Conservation (phyloP, 129 eudicot genomes). For the Arctium minus region DNA sequence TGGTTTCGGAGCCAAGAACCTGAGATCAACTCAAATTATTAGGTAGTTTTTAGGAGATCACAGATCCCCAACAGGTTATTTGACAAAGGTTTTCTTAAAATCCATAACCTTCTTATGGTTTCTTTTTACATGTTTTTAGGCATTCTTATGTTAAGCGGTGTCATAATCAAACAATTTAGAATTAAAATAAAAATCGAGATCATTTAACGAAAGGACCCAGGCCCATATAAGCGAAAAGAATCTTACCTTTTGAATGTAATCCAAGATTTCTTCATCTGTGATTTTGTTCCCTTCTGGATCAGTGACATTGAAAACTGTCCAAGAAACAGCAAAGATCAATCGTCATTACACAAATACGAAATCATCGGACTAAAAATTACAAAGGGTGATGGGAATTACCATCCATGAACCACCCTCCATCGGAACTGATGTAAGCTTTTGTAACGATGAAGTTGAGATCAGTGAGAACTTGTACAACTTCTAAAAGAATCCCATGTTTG, state of each 20-base stretch:
- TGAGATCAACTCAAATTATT: slow-evolving; percentile 15
- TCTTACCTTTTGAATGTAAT: slow-evolving; percentile 83
- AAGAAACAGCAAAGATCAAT: not conserved
- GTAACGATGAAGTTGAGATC: slow-evolving; percentile 83
- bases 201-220: no score
- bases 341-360: not conserved
- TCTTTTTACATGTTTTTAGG: not conserved
- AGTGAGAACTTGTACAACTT: slow-evolving; percentile 91
- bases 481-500: slow-evolving; percentile 89
- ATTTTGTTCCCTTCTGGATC: slow-evolving; percentile 95
- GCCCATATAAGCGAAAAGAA: not conserved
- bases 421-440: slow-evolving; percentile 91
- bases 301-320: slow-evolving; percentile 86
- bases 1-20: slow-evolving; percentile 90
- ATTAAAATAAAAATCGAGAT: not conserved
- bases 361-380: not conserved
- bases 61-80: no score
- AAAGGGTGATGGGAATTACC: slow-evolving; percentile 38
- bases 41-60: no score
- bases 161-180: not conserved
- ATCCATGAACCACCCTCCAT: slow-evolving; percentile 99
- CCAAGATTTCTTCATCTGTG: slow-evolving; percentile 68
- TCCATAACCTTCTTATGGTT: not conserved
- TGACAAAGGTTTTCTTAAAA: not conserved
- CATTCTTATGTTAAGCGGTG: not conserved